phyloP scores from a whole-genome alignment of 352 stramenopile genomes.

The Globisporangium spinosum region DNA sequence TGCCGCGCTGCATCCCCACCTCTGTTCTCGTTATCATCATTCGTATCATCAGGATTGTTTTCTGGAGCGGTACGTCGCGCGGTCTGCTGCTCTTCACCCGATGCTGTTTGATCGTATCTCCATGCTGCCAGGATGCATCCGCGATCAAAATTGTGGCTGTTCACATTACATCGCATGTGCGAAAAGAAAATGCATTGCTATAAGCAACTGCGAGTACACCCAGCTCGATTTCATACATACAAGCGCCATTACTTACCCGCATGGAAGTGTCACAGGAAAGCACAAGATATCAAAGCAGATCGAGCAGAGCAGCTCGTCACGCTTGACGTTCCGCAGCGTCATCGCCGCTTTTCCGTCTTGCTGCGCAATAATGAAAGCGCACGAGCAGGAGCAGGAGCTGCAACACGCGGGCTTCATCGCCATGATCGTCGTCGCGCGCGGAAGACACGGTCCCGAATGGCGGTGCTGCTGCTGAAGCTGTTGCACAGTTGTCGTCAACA shows the following conservation, averaged over 20 bases:
- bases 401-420: neutral
- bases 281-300: constrained; percentile 79
- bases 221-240: neutral
- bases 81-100: neutral
- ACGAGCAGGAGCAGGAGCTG: constrained; percentile 2
- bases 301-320: constrained; percentile 55
- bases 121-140: constrained; percentile 71
- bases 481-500: neutral
- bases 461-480: constrained; percentile 2
- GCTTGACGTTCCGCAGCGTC: constrained; percentile 17
- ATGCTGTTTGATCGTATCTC: constrained; percentile 27
- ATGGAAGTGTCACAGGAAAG: constrained; percentile 70
- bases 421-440: neutral
- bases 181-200: neutral
- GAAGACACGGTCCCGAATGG: neutral
- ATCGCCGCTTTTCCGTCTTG: neutral
- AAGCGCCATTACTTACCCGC: constrained; percentile 35
- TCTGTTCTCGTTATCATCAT: neutral
- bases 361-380: neutral
- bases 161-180: neutral
- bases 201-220: neutral
- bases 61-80: neutral
- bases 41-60: constrained; percentile 1
- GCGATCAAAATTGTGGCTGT: constrained; percentile 82
- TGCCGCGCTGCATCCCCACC: neutral